These are phyloP conservation scores for Drechslerella coelobrocha DNA, from an alignment of 2,329 filamentous ascomycete species.

Conservation along the genomic window DNA sequence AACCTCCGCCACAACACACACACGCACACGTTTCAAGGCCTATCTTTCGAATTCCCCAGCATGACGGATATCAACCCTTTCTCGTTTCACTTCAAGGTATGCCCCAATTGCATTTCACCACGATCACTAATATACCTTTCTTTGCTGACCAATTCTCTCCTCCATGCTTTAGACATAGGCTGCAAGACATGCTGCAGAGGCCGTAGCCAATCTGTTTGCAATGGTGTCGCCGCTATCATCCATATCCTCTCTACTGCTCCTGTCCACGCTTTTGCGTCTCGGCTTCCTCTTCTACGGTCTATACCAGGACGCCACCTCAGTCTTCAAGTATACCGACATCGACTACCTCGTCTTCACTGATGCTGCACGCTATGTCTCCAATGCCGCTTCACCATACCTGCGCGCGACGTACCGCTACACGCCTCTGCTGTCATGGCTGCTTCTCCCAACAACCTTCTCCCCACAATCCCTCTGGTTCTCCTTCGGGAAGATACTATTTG, in stretches of 20 bases:
- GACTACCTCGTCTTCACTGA: conserved; percentile 99
- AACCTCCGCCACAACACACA: conserved; percentile 35
- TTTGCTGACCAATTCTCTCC: neutral
- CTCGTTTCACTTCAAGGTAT: conserved; percentile 3
- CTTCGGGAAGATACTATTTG: conserved; percentile 87
- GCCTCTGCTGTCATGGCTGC: conserved; percentile 86
- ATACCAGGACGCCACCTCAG: conserved; percentile 88
- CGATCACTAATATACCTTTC: no score
- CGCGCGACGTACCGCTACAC: conserved; percentile 97
- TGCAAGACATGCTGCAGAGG: neutral
- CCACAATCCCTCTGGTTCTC: conserved; percentile 70
- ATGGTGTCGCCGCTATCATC: conserved; percentile 1
- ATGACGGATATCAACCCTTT: neutral
- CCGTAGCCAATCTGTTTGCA: neutral
- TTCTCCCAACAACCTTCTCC: conserved; percentile 76
- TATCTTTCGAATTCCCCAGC: no score
- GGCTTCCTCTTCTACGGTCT: conserved; percentile 83
- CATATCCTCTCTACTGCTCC: conserved; percentile 62
- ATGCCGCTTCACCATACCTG: conserved; percentile 77
- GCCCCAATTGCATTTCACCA: neutral
- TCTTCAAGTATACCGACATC: conserved; percentile 97
- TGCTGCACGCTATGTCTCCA: conserved; percentile 75
- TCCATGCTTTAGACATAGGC: neutral
- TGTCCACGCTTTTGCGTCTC: conserved; percentile 70
- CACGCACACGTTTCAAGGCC: conserved; percentile 7